Evolutionary conservation across 2,329 filamentous ascomycete species (phyloP).

Genomic region (Fusarium sp.): DNA sequence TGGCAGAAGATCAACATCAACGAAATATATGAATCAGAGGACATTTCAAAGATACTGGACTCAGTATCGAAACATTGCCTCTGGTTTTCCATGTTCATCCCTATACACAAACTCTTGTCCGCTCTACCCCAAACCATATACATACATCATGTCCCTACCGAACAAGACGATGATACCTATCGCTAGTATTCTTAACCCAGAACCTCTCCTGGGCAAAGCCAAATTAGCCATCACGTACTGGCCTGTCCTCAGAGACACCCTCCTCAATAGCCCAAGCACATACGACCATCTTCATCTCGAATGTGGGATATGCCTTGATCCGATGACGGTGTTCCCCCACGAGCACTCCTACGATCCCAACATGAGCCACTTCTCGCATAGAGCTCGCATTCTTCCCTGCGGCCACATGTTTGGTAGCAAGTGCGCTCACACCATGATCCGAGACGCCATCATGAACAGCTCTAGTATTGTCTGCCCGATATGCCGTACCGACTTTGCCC

Average conservation of each 20-base stretch:
- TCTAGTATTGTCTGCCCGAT: constrained; percentile 1
- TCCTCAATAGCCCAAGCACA: constrained; percentile 1
- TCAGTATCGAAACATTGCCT: not conserved
- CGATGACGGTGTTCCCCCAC: constrained; percentile 21
- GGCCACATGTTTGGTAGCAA: constrained; percentile 35
- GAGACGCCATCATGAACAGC: accelerated
- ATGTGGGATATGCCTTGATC: constrained; percentile 20
- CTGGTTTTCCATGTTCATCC: not conserved
- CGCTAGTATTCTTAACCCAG: constrained; percentile 1
- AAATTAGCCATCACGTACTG: not conserved
- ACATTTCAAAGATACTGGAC: not conserved
- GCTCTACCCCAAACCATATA: not conserved
- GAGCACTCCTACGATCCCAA: constrained; percentile 3
- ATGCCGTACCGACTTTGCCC: constrained; percentile 7
- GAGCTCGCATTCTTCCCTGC: constrained; percentile 24
- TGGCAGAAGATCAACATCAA: not conserved
- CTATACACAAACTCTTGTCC: not conserved
- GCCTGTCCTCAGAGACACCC: constrained; percentile 20
- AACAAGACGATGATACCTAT: constrained; percentile 2
- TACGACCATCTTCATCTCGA: constrained; percentile 10
- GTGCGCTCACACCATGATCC: constrained; percentile 1
- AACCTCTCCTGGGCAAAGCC: not conserved
- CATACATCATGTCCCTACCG: not conserved
- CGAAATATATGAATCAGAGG: not conserved
- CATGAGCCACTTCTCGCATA: not conserved